Percentiles rank a stretch among this genome's conserved stretches.
Conservation (phyloP, 2,329 filamentous ascomycete species). For the Fusarium azukiicola region DNA sequence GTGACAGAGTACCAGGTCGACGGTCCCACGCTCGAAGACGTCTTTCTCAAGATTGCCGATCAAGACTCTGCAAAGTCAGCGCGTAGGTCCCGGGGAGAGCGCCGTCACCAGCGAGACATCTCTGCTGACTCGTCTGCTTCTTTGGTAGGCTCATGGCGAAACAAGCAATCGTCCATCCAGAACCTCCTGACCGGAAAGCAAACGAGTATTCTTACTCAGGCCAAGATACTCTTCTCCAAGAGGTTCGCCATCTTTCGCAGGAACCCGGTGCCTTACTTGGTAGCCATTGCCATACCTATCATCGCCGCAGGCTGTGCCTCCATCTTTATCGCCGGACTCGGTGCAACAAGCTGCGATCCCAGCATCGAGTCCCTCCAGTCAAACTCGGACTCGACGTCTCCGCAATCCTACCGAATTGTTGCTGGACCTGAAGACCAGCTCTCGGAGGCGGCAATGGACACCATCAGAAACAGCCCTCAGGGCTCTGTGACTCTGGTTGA, state of each 20-base stretch:
- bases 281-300: background rate
- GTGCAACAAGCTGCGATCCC: background rate
- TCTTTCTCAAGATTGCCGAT: slow-evolving; percentile 34
- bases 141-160: slow-evolving; percentile 7
- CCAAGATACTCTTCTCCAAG: slow-evolving; percentile 16
- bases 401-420: background rate
- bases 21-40: slow-evolving; percentile 36
- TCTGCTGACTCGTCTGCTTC: slow-evolving; percentile 21
- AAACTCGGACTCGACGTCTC: background rate
- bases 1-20: slow-evolving; percentile 19
- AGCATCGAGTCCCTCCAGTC: background rate
- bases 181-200: slow-evolving; percentile 7
- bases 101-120: background rate
- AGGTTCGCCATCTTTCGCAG: slow-evolving; percentile 7
- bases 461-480: background rate
- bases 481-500: slow-evolving; percentile 11
- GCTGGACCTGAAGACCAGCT: background rate
- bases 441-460: background rate
- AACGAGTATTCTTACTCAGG: background rate
- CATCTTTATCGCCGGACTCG: background rate
- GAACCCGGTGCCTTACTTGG: background rate
- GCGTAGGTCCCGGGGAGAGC: background rate
- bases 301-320: slow-evolving; percentile 18
- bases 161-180: background rate
- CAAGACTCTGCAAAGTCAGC: slow-evolving; percentile 8